Base-by-base conservation (phyloP, 116 monocot genomes). In the Trichopus zeylanicus region DNA sequence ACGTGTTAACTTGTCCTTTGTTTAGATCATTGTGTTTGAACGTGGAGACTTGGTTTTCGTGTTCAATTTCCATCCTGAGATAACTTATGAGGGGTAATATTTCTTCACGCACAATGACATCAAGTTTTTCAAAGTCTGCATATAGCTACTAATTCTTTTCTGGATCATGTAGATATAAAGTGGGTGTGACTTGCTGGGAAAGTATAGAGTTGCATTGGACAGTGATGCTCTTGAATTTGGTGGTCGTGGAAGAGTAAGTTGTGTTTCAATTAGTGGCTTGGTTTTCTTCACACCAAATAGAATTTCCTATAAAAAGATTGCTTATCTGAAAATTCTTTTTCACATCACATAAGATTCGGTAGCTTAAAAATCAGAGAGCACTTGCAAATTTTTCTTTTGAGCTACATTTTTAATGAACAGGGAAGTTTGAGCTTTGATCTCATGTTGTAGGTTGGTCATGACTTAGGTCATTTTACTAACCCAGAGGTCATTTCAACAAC, bases 1-100 rank as follows among this genome's bases (percentile, higher is more conserved):
- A 7, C 7, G n/a, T 42, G 39, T 19, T 27, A 9, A 56, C n/a
- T 52, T 34, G 26, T 55, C 68, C 53, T 30, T 13, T 8, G 66
- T 67, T 53, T 68, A 93, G 93, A 80, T 89, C 52, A 86, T 93
- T 73, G 93, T 89, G 52, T 93, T 93, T 60, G 93, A 93, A 59
- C 93, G 89, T 55, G 86, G 93, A 53, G 82, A 89, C 48, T 64
- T 93, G 52, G 86, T 93, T 67, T 89, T 93, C 63, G 83, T 93
- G 30, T 93, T 93, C 80, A 93, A 93, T 71, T 93, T 93, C 75
- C 93, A 93, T 78, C 89, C 89, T 18, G 68, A 77, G 26, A 85
- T 80, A 29, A 85, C 89, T 42, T 93, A 93, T 46, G 70, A 89
- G n/a, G 86, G 89, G 93, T 93, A 83, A 72, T 7, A 47, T 42